Base-by-base conservation (phyloP, 306 rosid genomes). In the Vachellia collinsii region DNA sequence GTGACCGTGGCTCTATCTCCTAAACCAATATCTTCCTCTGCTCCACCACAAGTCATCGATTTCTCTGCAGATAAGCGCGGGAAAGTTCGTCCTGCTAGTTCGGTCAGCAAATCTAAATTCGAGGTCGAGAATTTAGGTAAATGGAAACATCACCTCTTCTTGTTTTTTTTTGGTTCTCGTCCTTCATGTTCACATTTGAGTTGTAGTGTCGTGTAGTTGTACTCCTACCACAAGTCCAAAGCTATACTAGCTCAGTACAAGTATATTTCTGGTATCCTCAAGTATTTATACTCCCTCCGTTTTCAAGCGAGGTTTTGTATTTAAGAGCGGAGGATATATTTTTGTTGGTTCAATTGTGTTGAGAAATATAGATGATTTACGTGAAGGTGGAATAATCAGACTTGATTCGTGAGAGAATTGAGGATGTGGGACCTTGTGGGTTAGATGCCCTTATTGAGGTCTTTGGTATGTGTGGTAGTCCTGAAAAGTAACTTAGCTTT, bases 41-140 rank as follows among this genome's bases (percentile, higher is more conserved):
- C 92, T 39, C 98, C 98, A 44, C 88, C 94, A 42, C 99, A 97
- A 69, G 97, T 95, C 79, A 95, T 95, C 53, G 99, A 95, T 83
- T 95, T 95, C 93, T 88, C 99, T 66, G 41, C 90, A 79, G 97
- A 86, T 91, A 95, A 95, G 83, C 91, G 91, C 17, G 93, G 90
- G 63, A 93, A 93, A 72, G 91, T 92, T 41, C 81, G 86, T 87
- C 96, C 97, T 65, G 86, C 89, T 9, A 92, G 93, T 78, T 89
- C 97, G 1, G 89, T 93, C 85, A 93, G 86, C 91, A 95, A 91
- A 85, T 73, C 87, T 77, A 95, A 86, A 74, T 89, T 90, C 34
- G 94, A 92, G 87, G 14, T 90, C 79, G 96, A 90, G 81, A 93
- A 90, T 84, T 38, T 93, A 87, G 99, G 99, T 95, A 93, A 85